Conservation (phyloP, 495 filamentous ascomycete species). For the Daldinia vernicosa region DNA sequence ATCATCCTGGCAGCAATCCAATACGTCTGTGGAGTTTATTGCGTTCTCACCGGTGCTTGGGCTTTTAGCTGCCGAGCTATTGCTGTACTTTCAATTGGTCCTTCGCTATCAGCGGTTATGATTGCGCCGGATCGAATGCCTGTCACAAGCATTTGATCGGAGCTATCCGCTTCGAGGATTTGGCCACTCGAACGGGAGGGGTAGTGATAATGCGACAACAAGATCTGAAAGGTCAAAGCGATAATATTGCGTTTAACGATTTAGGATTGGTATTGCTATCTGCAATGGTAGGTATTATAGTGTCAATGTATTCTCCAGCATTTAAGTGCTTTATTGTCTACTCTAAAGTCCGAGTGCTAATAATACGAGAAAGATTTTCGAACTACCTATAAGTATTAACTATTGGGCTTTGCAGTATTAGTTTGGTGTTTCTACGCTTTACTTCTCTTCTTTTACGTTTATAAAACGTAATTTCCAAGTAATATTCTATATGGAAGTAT, state of each 20-base stretch:
- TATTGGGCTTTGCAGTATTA: neutral
- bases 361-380: neutral
- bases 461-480: neutral
- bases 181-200: neutral
- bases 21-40: neutral
- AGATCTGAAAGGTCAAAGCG: neutral
- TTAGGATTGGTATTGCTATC: neutral
- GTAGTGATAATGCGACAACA: neutral
- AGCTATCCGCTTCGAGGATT: neutral
- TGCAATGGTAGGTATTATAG: neutral
- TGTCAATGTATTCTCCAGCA: too few relatives aligned
- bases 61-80: neutral
- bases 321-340: too few relatives aligned
- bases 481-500: neutral
- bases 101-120: neutral
- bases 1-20: constrained; percentile 1
- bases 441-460: neutral
- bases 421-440: neutral
- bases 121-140: neutral
- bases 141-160: neutral
- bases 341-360: neutral
- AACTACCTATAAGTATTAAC: neutral
- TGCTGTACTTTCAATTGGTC: constrained; percentile 1
- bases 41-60: neutral
- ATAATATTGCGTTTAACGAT: neutral